Base-by-base conservation (phyloP, 2,329 filamentous ascomycete genomes). In the Fusarium austroafricanum region DNA sequence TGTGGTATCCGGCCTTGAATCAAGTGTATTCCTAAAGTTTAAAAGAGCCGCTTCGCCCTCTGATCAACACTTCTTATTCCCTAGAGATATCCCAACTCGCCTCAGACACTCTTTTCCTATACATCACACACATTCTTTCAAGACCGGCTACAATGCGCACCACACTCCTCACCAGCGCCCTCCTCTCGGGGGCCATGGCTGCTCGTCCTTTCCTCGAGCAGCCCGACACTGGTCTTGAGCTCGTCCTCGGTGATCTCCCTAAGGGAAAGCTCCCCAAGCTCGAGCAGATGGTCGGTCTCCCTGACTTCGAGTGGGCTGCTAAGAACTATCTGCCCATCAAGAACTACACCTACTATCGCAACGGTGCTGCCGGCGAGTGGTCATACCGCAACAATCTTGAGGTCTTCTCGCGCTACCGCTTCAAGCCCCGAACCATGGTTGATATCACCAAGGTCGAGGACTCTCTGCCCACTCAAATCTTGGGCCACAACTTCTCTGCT, bases 371-470 rank as follows among this genome's bases (percentile, higher is more conserved):
- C 5, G 85, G 84, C 61, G 85, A 87, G 75, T 87, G 82, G 81
- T 82, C 80, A 2, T 87, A 86, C 75, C 80, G 85, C 47, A 86
- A 86, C 75, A 87, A 87, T 75, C 79, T 87, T 8, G 86, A 88
- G 75, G 79, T 83, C 28, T 87, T 80, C 75, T 77, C 79, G 62
- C 81, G 83, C 15, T 84, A 83, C 70, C 77, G 77, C 47, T 77
- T 87, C 40, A 79, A 81, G 49, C 83, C 85, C 10, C 79, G 83
- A 51, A 79, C 82, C 23, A 77, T 87, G 75, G 75, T 80, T n/a
- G 84, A 87, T 68, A 81, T 87, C 58, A 82, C 79, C 35, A 75
- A 78, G 26, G 73, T 83, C 43, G 79, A 82, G 62, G 68, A 55
- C 28, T 79, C 80, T 17, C 72, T 84, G 47, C 52, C 68, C 17